Base-by-base conservation (phyloP, 2,329 filamentous ascomycete genomes). In the Chaetomiaceae sp. region DNA sequence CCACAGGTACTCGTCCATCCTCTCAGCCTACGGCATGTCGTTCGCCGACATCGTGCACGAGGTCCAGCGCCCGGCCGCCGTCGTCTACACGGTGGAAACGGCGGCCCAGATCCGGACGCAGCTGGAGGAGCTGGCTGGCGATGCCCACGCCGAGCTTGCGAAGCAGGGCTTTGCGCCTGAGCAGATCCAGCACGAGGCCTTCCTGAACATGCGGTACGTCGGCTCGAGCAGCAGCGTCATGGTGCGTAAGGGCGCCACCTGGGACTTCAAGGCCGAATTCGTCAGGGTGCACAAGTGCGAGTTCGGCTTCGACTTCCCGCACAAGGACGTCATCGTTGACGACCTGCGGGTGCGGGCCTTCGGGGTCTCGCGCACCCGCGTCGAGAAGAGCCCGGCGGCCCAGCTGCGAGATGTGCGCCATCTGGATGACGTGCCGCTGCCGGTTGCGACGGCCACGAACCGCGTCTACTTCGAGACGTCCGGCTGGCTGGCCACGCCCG, bases 11-110 rank as follows among this genome's bases (percentile, higher is more conserved):
- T 95, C 89, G 0, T 95, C 89, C 0, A 87, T 96, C 0, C 75
- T 96, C 0, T 95, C 89, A 1, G 90, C 90, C 0, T 95, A 95
- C 59, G 90, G 90, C 8, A 95, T 96, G 87, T 89, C 90, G 0
- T 72, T 96, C 4, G 91, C 91, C 10, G 91, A 96, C 62, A 90
- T 96, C 0, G 91, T 96, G 0, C 88, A 96, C 57, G 91, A 96
- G 70, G 78, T 86, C 23, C 91, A 96, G 63, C 87, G 91, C 63
- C 86, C 87, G 4, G 79, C 83, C 33, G 83, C 82, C 2, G 72
- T 73, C 14, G 71, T 85, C 5, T 85, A 81, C 16, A 65, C 75
- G 12, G 75, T 75, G 30, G 74, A 77, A 1, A 79, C 81, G 0
- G 74, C 83, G 5, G 68, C 77, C 6, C 82, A 83, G 35, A 71